Base-by-base conservation (phyloP, 805 yeast genomes). In the Hanseniaspora singularis region DNA sequence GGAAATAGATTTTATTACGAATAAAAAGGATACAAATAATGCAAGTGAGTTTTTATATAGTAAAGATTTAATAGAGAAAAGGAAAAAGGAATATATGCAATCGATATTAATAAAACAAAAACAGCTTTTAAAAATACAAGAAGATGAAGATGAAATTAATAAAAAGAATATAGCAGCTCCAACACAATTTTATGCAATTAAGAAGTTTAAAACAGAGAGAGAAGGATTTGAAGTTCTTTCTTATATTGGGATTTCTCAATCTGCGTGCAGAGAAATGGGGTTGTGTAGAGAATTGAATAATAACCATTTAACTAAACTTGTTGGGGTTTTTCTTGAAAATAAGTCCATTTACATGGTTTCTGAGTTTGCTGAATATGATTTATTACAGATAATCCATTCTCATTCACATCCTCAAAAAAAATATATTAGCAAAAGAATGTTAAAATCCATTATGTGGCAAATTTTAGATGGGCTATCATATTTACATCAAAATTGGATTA, bases 221-320 rank as follows among this genome's bases (percentile, higher is more conserved):
- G 94, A 88, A 52, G 89, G 89, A 49, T 69, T 68, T 27, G 96
- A 88, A 57, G 77, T 81, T 22, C 64, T 81, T 10, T 92, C 83
- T 64, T 89, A 87, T 57, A 87, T 96, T 0, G 97, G 98, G 2
- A 84, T 92, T 12, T 86, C 95, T 1, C 98, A 92, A 63, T 78
- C 89, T 56, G 98, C 97, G 1, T 84, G 94, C 38, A 70, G 98
- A 53, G 99, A 94, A 63, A 87, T 94, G 89, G 83, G 96, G 1
- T 68, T 92, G 18, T 92, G 97, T 62, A 72, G 94, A 40, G 98
- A 92, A 60, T 67, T 92, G 46, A 70, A 70, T 52, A 85, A 94
- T 64, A 72, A 73, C 50, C 89, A 92, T 64, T 71, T 92, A 45
- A 83, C 92, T 8, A 75, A 74, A 52, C 68, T 94, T 49, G 76